Evolutionary conservation across 768 basidiomycete genomes (phyloP).

Genomic region (Lactarius deliciosus): DNA sequence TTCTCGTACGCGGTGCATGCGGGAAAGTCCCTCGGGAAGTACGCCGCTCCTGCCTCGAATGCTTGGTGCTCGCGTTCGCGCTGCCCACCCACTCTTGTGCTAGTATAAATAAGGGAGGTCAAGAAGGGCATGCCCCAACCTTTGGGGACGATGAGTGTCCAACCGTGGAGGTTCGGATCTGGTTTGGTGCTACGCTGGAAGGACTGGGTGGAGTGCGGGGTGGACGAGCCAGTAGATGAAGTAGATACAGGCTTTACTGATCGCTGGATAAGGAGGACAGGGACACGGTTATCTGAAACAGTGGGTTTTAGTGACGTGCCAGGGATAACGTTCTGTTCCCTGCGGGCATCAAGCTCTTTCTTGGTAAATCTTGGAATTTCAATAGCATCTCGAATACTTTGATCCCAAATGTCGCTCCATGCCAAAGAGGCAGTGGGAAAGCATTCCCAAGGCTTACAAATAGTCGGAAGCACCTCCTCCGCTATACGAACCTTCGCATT

Average conservation of each 20-base stretch:
- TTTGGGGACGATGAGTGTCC: constrained; percentile 81
- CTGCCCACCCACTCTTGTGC: constrained; percentile 83
- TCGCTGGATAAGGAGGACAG: constrained; percentile 79
- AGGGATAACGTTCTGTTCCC: constrained; percentile 76
- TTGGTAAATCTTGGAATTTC: constrained; percentile 71
- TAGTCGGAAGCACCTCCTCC: constrained; percentile 33
- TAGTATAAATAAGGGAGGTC: constrained; percentile 76
- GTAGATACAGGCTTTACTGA: constrained; percentile 49
- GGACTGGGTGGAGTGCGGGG: constrained; percentile 21
- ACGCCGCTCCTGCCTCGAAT: constrained; percentile 72
- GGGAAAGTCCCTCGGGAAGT: constrained; percentile 85
- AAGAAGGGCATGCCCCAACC: constrained; percentile 94
- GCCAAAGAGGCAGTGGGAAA: constrained; percentile 62
- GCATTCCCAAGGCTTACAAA: constrained; percentile 38
- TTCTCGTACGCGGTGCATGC: constrained; percentile 51
- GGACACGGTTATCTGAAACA: constrained; percentile 79
- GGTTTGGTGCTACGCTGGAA: constrained; percentile 21
- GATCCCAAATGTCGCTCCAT: constrained; percentile 73
- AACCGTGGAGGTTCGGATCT: constrained; percentile 61
- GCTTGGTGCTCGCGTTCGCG: constrained; percentile 77
- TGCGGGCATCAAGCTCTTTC: constrained; percentile 81
- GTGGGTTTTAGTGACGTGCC: constrained; percentile 67
- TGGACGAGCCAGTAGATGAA: constrained; percentile 28
- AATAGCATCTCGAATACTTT: constrained; percentile 48
- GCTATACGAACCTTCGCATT: constrained; percentile 52